Conservation (phyloP, 805 yeast genomes). For the Citeromyces matritensis region DNA sequence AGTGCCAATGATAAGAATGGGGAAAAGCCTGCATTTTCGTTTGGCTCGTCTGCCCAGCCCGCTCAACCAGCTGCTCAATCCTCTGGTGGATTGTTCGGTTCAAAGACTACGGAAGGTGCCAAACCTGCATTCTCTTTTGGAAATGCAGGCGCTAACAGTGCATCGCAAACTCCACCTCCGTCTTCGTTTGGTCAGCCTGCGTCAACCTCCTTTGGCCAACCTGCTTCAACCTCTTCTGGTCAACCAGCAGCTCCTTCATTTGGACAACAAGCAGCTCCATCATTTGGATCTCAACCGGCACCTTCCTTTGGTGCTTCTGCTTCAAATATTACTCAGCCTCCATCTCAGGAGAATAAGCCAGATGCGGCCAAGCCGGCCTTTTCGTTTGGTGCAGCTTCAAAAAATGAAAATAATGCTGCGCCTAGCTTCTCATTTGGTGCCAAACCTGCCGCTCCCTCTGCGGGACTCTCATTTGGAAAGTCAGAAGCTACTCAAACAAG, state of each 20-base stretch:
- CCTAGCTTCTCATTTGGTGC: constrained; percentile 5
- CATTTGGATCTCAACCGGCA: constrained; percentile 4
- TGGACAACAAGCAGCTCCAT: constrained; percentile 3
- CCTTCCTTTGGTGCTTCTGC: constrained; percentile 5
- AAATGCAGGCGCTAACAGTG: constrained; percentile 3
- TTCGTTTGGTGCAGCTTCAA: neutral
- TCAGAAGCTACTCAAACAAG: no score
- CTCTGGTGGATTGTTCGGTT: constrained; percentile 4
- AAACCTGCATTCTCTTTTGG: constrained; percentile 5
- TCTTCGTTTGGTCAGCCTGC: constrained; percentile 5
- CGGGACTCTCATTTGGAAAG: neutral
- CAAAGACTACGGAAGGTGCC: constrained; percentile 2
- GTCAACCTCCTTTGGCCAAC: constrained; percentile 4
- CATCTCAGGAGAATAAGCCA: no score
- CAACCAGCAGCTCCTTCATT: constrained; percentile 4
- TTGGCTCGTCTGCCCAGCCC: constrained; percentile 2
- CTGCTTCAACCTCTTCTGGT: constrained; percentile 5
- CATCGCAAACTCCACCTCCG: constrained; percentile 3
- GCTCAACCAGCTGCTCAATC: constrained; percentile 1
- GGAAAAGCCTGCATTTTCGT: constrained; percentile 3
- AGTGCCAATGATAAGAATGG: constrained; percentile 1
- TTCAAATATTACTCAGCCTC: no score
- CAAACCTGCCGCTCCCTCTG: constrained; percentile 2
- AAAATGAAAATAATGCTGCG: constrained; percentile 1
- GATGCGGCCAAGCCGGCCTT: neutral